Base-by-base conservation (phyloP, 176 grass and related monocot species). In the Otatea glauca region DNA sequence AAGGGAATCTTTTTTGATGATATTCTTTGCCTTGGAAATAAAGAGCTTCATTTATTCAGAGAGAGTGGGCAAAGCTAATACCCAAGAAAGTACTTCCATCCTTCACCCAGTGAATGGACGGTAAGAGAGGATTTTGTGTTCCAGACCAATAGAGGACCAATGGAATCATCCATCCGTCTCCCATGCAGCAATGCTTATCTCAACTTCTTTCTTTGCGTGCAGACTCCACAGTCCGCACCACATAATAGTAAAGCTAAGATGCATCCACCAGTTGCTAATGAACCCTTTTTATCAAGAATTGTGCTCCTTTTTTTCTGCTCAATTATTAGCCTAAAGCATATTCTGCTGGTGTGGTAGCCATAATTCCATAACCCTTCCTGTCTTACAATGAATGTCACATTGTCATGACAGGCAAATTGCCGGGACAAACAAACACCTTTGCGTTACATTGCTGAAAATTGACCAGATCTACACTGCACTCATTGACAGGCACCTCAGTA, bases 271-370 rank as follows among this genome's bases (percentile, higher is more conserved):
- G 76, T 75, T 70, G 62, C 61, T 87, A 62, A 80, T 80, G 43
- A 75, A 41, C 65, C 70, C 63, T 80, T 81, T 86, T 65, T 69
- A 62, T 87, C 69, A 79, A 90, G 68, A 67, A 83, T 61, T 75
- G 68, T 10, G 23, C 63, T 87, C 60, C 43, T 20, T 86, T 87
- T 90, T 87, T 29, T 69, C 68, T 74, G 23, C 81, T 91, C 81
- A 80, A 87, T 84, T 91, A 87, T 91, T 70, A 80, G 64, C 69
- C 43, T 80, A 91, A 91, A 91, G 89, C 69, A 74, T 68, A 80
- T 79, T 84, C 81, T 80, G 62, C 54, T 70, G 80, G 63, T 79
- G 68, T 62, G 80, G 86, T 29, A 83, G 53, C 89, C 85, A 87
- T 76, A 87, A 76, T 75, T 80, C 83, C 62, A 79, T 55, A 80